A percentile compares a stretch with the other conserved stretches of the same genome.
Conservation (phyloP, 495 filamentous ascomycete species). For the Penicillium cosmopolitanum region DNA sequence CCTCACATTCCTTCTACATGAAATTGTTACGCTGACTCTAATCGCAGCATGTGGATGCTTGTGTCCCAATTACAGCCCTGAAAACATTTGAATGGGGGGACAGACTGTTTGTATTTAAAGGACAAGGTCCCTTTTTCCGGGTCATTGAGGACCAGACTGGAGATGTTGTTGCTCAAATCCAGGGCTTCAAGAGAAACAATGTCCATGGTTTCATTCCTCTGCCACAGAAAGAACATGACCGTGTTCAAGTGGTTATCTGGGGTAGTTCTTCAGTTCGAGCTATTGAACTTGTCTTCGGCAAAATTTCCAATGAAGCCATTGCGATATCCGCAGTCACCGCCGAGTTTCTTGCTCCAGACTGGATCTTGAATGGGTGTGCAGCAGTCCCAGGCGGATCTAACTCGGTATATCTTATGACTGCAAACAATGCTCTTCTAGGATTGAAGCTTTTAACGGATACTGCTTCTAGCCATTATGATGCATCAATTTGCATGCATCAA, state of each 20-base stretch:
- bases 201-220: slow-evolving; percentile 46
- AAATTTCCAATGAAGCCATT: not conserved
- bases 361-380: slow-evolving; percentile 76
- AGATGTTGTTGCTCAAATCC: slow-evolving; percentile 32
- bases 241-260: slow-evolving; percentile 64
- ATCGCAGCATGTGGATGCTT: slow-evolving; percentile 48
- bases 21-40: slow-evolving; percentile 3
- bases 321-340: slow-evolving; percentile 31
- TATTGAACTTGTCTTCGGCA: slow-evolving; percentile 42
- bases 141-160: slow-evolving; percentile 43
- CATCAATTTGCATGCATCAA: slow-evolving; percentile 36
- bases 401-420: slow-evolving; percentile 64
- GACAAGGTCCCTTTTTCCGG: slow-evolving; percentile 45
- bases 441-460: slow-evolving; percentile 31
- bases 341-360: slow-evolving; percentile 64
- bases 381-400: slow-evolving; percentile 23
- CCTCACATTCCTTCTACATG: not conserved
- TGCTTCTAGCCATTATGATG: slow-evolving; percentile 21
- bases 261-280: slow-evolving; percentile 75
- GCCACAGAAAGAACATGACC: slow-evolving; percentile 17
- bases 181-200: slow-evolving; percentile 45
- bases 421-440: slow-evolving; percentile 76
- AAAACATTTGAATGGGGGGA: slow-evolving; percentile 34
- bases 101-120: slow-evolving; percentile 37
- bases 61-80: slow-evolving; percentile 49